phyloP scores from a whole-genome alignment of 352 stramenopile species.

The Elongisporangium senticosum region DNA sequence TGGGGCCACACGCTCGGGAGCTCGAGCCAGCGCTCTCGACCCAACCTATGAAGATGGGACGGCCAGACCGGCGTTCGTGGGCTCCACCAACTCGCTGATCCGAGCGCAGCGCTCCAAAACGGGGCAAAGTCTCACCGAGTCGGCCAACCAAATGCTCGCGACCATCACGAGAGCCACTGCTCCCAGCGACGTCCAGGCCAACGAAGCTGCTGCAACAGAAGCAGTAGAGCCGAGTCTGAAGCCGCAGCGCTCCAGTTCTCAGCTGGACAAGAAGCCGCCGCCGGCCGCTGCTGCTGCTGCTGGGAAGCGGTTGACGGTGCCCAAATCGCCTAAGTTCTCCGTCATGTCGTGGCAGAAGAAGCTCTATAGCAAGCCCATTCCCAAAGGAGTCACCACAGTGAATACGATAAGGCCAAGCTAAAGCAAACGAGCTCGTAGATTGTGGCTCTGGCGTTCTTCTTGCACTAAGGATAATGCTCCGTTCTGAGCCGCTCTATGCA shows the following conservation, averaged over 20 bases:
- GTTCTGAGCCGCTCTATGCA: background rate
- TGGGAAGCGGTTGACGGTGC: conserved; percentile 59
- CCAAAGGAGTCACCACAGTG: background rate
- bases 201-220: conserved; percentile 7
- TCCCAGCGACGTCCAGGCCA: conserved; percentile 2
- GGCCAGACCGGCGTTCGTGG: conserved; percentile 30
- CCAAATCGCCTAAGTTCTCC: conserved; percentile 77
- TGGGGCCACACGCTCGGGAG: conserved; percentile 10
- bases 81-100: conserved; percentile 64
- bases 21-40: background rate
- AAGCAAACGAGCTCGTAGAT: background rate
- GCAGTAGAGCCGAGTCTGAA: conserved; percentile 18
- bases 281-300: conserved; percentile 9
- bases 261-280: conserved; percentile 20
- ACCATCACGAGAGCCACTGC: conserved; percentile 14
- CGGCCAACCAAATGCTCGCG: conserved; percentile 38
- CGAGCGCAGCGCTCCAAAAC: conserved; percentile 41
- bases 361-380: conserved; percentile 1
- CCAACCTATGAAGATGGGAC: conserved; percentile 1
- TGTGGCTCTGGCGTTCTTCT: background rate
- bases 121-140: conserved; percentile 44
- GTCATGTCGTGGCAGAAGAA: conserved; percentile 87
- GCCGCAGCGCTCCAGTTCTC: conserved; percentile 27
- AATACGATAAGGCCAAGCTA: background rate
- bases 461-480: too few species aligned